Evolutionary conservation across 345 rosid species (phyloP).

Genomic region (Microcos paniculata): DNA sequence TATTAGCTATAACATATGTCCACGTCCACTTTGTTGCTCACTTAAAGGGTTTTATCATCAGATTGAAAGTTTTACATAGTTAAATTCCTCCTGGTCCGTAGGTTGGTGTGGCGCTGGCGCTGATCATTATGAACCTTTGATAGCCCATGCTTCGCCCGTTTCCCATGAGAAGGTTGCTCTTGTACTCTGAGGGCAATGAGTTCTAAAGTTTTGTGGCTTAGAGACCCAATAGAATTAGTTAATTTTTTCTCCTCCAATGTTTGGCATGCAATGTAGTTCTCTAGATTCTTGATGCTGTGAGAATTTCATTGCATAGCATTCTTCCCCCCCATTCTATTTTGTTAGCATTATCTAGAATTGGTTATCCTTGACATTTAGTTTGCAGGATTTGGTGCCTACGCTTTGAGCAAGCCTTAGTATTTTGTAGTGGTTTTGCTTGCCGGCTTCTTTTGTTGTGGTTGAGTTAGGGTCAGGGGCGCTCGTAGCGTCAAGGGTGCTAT

Average conservation of each 20-base stretch:
- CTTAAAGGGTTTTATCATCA: background rate
- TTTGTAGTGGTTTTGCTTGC: conserved; percentile 26
- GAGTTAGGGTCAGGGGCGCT: background rate
- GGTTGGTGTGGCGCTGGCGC: conserved; percentile 99
- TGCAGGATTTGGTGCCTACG: conserved; percentile 31
- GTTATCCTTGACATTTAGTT: conserved; percentile 16
- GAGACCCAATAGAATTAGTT: conserved; percentile 30
- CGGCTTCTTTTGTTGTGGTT: conserved; percentile 25
- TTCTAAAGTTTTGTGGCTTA: conserved; percentile 45
- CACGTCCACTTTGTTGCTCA: too few species aligned
- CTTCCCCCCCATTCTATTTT: conserved; percentile 1
- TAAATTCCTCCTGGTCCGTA: conserved; percentile 20
- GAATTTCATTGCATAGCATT: conserved; percentile 25
- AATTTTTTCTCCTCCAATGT: conserved; percentile 21
- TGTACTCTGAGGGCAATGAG: conserved; percentile 51
- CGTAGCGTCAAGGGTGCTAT: background rate
- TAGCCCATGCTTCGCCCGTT: conserved; percentile 64
- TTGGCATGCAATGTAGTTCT: conserved; percentile 24
- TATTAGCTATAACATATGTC: background rate
- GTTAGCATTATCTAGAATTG: conserved; percentile 12
- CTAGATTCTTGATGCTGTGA: conserved; percentile 20
- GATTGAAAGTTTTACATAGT: background rate
- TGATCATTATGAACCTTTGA: conserved; percentile 94
- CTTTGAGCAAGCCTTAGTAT: conserved; percentile 23
- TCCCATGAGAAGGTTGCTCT: conserved; percentile 87